Evolutionary conservation across 106 monocot genomes (phyloP).

Genomic region (Acorus gramineus): DNA sequence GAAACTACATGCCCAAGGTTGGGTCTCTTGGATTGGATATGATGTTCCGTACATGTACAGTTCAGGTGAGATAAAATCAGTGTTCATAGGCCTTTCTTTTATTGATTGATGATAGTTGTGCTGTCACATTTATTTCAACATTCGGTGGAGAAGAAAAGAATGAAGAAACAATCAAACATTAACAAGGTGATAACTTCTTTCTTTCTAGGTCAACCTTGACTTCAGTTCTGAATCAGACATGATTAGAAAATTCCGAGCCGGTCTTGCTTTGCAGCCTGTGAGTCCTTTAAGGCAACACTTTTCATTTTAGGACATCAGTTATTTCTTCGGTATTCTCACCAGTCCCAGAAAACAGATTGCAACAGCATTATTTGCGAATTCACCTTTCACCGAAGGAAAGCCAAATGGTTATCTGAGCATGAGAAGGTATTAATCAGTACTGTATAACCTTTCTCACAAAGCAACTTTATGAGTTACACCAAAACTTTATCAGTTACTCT

Average conservation of each 20-base stretch:
- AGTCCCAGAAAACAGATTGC: conserved; percentile 56
- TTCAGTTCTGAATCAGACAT: conserved; percentile 96
- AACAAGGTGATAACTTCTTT: too few species aligned
- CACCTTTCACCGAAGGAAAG: conserved; percentile 95
- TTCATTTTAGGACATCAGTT: too few species aligned
- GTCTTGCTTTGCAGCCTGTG: conserved; percentile 93
- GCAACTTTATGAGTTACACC: too few species aligned
- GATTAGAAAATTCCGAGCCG: conserved; percentile 92
- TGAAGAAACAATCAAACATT: too few species aligned
- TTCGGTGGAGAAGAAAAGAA: too few species aligned
- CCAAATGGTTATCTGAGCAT: conserved; percentile 96
- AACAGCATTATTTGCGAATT: conserved; percentile 97
- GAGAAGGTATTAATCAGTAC: conserved; percentile 56
- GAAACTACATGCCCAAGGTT: conserved; percentile 98
- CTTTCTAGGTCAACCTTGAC: conserved; percentile 83
- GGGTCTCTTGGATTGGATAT: conserved; percentile 95
- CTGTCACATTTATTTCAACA: too few species aligned
- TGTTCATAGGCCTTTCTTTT: too few species aligned
- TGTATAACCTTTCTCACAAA: too few species aligned
- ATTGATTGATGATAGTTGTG: too few species aligned
- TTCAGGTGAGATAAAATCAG: conserved; percentile 49
- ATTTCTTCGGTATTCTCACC: background rate
- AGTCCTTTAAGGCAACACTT: background rate
- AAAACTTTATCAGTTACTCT: too few species aligned
- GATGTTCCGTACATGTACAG: conserved; percentile 99